Evolutionary conservation across 1,284 basidiomycete species (phyloP), one percentile per base, ranked within the genome.

Genomic region (Sphagnurus paluster): DNA sequence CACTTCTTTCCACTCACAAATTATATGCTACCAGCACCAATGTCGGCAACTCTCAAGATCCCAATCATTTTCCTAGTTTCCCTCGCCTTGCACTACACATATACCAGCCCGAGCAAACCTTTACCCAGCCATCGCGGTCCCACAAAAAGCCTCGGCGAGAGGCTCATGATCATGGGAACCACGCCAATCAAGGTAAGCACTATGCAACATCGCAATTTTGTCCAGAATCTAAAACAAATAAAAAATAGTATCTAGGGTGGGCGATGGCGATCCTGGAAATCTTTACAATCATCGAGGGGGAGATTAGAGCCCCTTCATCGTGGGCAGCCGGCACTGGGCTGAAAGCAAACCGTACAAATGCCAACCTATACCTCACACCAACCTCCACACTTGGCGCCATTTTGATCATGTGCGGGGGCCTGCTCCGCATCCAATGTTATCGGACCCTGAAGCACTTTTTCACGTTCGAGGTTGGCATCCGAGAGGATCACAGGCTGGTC

Each of bases 401-500:
- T 14, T 37, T 52, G 14, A 20, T 28, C n/a, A 17, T 39, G 6
- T 17, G 33, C 2, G 50, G 50, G 11, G 39, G 41, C 11, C 26
- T 45, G 16, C 17, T 53, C 2, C 46, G 47, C n/a, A 13, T 32
- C 17, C 23, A 39, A 20, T 50, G 53, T 39, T 56, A 47, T 20
- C 49, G 28, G 5, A 34, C 13, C 6, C 19, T 55, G 44, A 36
- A 41, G 20, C 17, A 17, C 14, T n/a, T 42, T 17, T 53, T 56
- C 42, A 56, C 55, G 0, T 55, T 55, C 38, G 46, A 55, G 16
- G 39, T 49, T n/a, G 47, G 38, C 8, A 39, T 56, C 16, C 40
- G 34, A 13, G 21, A 48, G 13, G 33, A 49, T 23, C 50, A 52
- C 24, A 42, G 33, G 11, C 42, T 56, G 1, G 32, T 56, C 17